Percentiles rank a stretch among this genome's conserved stretches.
Evolutionary conservation across 2,329 filamentous ascomycete species (phyloP).

Genomic region (Cytospora paraplurivora): DNA sequence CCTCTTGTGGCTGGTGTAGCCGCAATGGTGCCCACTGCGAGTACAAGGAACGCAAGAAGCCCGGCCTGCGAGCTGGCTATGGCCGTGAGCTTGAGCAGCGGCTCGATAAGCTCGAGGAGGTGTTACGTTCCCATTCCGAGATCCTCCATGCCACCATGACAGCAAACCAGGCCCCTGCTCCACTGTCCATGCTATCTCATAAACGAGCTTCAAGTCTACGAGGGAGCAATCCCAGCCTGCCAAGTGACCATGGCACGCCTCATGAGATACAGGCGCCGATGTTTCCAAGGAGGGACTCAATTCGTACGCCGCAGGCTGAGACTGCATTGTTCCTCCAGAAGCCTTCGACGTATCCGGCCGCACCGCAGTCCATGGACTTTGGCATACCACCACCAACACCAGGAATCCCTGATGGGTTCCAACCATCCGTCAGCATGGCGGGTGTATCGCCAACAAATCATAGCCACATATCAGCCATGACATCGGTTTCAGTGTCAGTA

Average conservation of each 20-base stretch:
- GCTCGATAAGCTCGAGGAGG: slow-evolving; percentile 68
- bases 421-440: slow-evolving; percentile 44
- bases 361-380: slow-evolving; percentile 54
- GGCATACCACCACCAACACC: slow-evolving; percentile 50
- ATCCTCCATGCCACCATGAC: slow-evolving; percentile 62
- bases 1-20: slow-evolving; percentile 69
- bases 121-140: slow-evolving; percentile 66
- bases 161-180: slow-evolving; percentile 37
- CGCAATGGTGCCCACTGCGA: slow-evolving; percentile 65
- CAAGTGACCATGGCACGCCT: slow-evolving; percentile 60
- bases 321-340: slow-evolving; percentile 65
- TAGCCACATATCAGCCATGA: slow-evolving; percentile 36
- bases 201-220: slow-evolving; percentile 46
- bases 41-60: slow-evolving; percentile 70
- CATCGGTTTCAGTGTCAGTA: slow-evolving; percentile 17
- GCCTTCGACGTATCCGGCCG: slow-evolving; percentile 51
- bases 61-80: slow-evolving; percentile 67
- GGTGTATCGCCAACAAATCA: slow-evolving; percentile 44
- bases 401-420: slow-evolving; percentile 53
- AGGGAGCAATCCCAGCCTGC: slow-evolving; percentile 53
- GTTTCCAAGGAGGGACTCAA: slow-evolving; percentile 53
- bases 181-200: slow-evolving; percentile 29
- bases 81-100: slow-evolving; percentile 73
- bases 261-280: slow-evolving; percentile 48
- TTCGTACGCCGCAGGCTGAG: slow-evolving; percentile 55